Evolutionary conservation across 163 green algal genomes (phyloP), one percentile per base, ranked within the genome.

Genomic region (Chlorella variabilis): DNA sequence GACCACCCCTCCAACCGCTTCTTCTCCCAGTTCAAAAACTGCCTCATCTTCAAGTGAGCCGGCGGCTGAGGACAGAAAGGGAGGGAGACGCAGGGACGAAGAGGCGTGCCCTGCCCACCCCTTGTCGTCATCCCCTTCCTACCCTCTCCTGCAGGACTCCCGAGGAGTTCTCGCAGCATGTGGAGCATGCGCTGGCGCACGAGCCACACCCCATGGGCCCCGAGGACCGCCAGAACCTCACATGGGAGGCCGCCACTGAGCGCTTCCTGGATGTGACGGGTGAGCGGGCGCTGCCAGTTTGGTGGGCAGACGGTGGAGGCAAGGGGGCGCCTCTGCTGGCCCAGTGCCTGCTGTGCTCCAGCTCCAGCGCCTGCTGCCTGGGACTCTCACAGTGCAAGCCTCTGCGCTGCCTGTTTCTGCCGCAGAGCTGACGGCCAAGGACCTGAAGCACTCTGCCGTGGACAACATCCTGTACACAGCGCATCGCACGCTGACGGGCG

Each of bases 1-100:
- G 90, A 98, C 61, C 95, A 98, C 89, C 96, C 96, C 51, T 96
- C 89, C 83, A 99, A 99, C 91, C 87, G 89, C 17, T 99, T 98
- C 88, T 98, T 98, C 89, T 85, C 86, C 21, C 45, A 80, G 36
- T 99, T 99, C 80, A 85, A 90, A 69, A 99, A 99, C 90, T 98
- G 94, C 90, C 90, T 98, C n/a, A 89, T 94, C 25, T 99, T 98
- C 93, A 89, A 77, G 56, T 86, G 41, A 48, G 83, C 61, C n/a
- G n/a, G n/a, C n/a, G n/a, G n/a, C n/a, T 31, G 31, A 2, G 17
- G 61, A 2, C 59, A 21, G n/a, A n/a, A 27, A 62, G 7, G 54
- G 33, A 9, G 59, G 6, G 29, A 13, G 15, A 65, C 2, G 61
- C 29, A 27, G 29, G 58, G 58, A 11, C 33, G 27, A 11, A 27